Base-by-base conservation (phyloP, 2,329 filamentous ascomycete species). In the Xylariaceae sp. region DNA sequence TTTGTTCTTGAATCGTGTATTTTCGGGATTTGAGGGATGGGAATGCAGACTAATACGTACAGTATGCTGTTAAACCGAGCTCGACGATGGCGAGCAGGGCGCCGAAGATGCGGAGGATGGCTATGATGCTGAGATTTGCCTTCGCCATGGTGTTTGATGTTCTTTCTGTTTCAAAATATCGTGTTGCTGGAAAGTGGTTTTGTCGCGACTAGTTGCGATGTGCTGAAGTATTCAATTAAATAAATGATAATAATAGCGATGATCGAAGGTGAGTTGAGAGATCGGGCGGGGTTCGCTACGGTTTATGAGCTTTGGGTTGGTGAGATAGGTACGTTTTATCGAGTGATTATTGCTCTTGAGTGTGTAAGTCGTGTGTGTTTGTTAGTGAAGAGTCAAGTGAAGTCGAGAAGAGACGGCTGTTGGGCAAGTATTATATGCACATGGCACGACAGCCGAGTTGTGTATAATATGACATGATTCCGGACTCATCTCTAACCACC, bases 41-140 rank as follows among this genome's bases (percentile, higher is more conserved):
- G 45, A 23, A 3, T 18, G n/a, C 5, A 4, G 41, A 8, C 4
- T 50, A n/a, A n/a, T n/a, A 75, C 81, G 34, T 78, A 92, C 90
- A 78, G 70, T 92, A 92, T 55, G 82, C 87, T 52, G 85, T 87
- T 41, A 95, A 74, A 18, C 88, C 90, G 8, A 96, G 82, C 67
- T 92, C 84, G 65, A 92, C 85, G 62, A 94, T 78, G 41, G 86
- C 80, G 67, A 95, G 83, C 47, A 90, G 65, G 9, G 79, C 81
- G 68, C 93, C 87, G 53, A 84, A 77, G 60, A 82, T 79, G 71
- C 91, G 88, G 64, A 89, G 77, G 47, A 87, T 82, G 65, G 84
- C 77, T 45, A 85, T 76, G 69, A 85, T 81, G 61, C 76, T 77
- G 69, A 82, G 72, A 41, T 41, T 10, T 5, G 23, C 23, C 23